Percentiles rank a stretch among this genome's conserved stretches.
Conservation (phyloP, 192 early-diverging fungal genomes). For the Coemansia sp. region DNA sequence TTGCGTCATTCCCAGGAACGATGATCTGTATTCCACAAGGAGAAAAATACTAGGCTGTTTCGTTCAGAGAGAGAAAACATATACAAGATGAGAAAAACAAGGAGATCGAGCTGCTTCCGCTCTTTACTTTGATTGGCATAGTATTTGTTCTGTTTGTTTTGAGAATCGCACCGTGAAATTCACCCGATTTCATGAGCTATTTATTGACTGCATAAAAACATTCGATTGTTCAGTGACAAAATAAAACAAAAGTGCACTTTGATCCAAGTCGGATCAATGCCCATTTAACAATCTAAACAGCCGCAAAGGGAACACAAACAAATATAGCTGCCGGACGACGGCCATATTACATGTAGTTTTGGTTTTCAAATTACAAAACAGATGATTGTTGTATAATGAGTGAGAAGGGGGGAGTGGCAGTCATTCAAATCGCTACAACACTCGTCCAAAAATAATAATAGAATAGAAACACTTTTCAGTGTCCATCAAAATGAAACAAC, state of each 20-base stretch:
- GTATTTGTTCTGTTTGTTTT: background rate
- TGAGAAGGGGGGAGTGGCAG: background rate
- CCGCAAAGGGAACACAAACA: background rate
- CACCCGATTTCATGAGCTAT: background rate
- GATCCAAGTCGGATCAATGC: slow-evolving; percentile 1
- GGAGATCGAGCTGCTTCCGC: background rate
- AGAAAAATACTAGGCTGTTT: background rate
- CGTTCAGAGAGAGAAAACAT: background rate
- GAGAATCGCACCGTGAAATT: background rate
- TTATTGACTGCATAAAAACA: too few relatives aligned
- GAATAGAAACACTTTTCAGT: background rate
- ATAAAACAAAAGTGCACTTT: background rate
- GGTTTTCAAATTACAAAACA: background rate
- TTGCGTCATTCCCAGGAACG: background rate
- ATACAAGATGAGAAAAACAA: background rate
- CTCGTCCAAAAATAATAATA: background rate
- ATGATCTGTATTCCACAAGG: background rate
- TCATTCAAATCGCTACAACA: background rate
- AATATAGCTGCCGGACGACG: background rate
- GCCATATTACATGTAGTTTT: background rate
- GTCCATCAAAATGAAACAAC: background rate
- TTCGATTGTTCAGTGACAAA: background rate
- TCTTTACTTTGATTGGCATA: background rate
- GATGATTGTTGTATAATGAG: background rate
- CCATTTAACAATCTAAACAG: background rate